Evolutionary conservation across 1,139 yeast genomes (phyloP).

Genomic region (Suhomyces coccinellae): DNA sequence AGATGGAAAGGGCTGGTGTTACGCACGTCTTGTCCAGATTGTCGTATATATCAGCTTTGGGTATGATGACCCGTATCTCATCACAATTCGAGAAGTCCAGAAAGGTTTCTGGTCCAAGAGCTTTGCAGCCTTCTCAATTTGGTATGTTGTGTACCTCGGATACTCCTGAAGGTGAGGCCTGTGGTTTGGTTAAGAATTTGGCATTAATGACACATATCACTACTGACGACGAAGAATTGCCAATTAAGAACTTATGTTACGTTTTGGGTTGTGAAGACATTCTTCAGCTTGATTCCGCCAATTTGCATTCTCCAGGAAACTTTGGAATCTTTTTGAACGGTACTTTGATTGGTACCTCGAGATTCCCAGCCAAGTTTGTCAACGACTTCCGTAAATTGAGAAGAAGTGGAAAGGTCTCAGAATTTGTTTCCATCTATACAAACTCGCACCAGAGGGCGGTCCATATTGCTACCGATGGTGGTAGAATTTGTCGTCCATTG

Average conservation of each 20-base stretch:
- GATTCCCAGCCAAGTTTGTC: slow-evolving; percentile 83
- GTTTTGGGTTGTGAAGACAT: slow-evolving; percentile 90
- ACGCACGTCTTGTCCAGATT: slow-evolving; percentile 92
- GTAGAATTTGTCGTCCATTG: slow-evolving; percentile 95
- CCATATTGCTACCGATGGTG: slow-evolving; percentile 98
- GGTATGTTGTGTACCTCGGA: slow-evolving; percentile 99
- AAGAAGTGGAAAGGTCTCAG: slow-evolving; percentile 83
- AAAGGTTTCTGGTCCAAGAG: slow-evolving; percentile 98
- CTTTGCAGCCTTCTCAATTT: slow-evolving; percentile 97
- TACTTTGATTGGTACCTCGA: slow-evolving; percentile 86
- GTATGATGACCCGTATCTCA: slow-evolving; percentile 99
- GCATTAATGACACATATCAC: slow-evolving; percentile 99
- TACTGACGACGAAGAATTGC: slow-evolving; percentile 95
- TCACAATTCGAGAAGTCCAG: slow-evolving; percentile 97
- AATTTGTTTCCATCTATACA: slow-evolving; percentile 86
- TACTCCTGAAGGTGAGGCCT: slow-evolving; percentile 99
- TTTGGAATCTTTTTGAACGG: slow-evolving; percentile 90
- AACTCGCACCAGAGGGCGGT: slow-evolving; percentile 90
- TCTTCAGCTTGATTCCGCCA: slow-evolving; percentile 76
- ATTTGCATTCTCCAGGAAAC: slow-evolving; percentile 72
- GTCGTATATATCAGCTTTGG: slow-evolving; percentile 91
- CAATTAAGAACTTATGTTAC: slow-evolving; percentile 73
- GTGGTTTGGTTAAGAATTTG: slow-evolving; percentile 95
- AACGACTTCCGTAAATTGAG: slow-evolving; percentile 74
- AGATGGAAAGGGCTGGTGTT: slow-evolving; percentile 99